Evolutionary conservation across 805 yeast genomes (phyloP).

Genomic region (Debaryomyces castellii): DNA sequence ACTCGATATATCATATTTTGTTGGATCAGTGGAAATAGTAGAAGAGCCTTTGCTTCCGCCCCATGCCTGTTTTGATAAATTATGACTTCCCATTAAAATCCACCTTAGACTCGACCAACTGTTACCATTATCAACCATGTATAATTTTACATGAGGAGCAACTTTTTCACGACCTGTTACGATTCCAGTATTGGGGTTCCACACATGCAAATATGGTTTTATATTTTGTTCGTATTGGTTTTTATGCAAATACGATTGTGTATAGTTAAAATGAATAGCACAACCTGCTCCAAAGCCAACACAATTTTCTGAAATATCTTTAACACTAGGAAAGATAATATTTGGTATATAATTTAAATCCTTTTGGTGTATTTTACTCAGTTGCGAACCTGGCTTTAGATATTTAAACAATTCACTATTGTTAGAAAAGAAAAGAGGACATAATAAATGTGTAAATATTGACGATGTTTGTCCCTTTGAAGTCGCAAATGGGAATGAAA

Average conservation of each 20-base stretch:
- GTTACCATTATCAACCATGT: slow-evolving; percentile 53
- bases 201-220: slow-evolving; percentile 41
- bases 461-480: slow-evolving; percentile 30
- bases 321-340: slow-evolving; percentile 45
- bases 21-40: slow-evolving; percentile 12
- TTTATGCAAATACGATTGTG: slow-evolving; percentile 16
- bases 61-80: slow-evolving; percentile 80
- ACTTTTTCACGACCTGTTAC: slow-evolving; percentile 34
- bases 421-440: slow-evolving; percentile 42
- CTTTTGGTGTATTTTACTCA: slow-evolving; percentile 20
- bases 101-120: slow-evolving; percentile 55
- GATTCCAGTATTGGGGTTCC: slow-evolving; percentile 30
- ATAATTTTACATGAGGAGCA: slow-evolving; percentile 71
- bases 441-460: slow-evolving; percentile 46
- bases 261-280: slow-evolving; percentile 48
- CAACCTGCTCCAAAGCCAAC: slow-evolving; percentile 51
- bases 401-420: slow-evolving; percentile 17
- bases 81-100: slow-evolving; percentile 74
- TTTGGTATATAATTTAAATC: slow-evolving; percentile 28
- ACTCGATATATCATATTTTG: slow-evolving; percentile 29
- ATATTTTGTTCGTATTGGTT: slow-evolving; percentile 44
- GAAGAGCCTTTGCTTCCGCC: slow-evolving; percentile 42
- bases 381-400: slow-evolving; percentile 24
- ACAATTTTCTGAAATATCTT: slow-evolving; percentile 37
- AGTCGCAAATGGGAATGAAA: slow-evolving; percentile 43